Evolutionary conservation across 371 early-diverging fungal species (phyloP).

Genomic region (Mortierella sp.): DNA sequence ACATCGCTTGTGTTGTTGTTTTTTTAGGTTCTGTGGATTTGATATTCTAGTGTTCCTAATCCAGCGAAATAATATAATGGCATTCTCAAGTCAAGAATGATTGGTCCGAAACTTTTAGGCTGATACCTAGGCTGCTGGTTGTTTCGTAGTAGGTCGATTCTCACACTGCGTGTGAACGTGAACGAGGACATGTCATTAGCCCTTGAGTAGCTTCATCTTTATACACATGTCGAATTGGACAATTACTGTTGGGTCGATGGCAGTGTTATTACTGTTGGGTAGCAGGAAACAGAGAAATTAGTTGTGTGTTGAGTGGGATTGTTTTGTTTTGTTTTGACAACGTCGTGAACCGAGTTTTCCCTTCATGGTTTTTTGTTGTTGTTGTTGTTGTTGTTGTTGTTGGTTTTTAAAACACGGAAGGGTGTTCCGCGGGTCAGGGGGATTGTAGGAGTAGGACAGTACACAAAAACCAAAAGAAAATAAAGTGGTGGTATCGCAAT

Average conservation of each 20-base stretch:
- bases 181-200: background rate
- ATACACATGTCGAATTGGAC: conserved; percentile 6
- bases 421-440: background rate
- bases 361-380: too few relatives aligned
- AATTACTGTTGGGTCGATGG: background rate
- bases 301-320: too few relatives aligned
- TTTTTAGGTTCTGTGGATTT: too few relatives aligned
- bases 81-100: background rate
- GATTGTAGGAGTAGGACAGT: background rate
- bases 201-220: background rate
- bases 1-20: too few relatives aligned
- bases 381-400: too few relatives aligned
- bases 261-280: background rate
- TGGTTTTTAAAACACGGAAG: background rate
- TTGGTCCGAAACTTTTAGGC: background rate
- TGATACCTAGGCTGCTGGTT: background rate
- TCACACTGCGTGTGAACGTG: background rate
- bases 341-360: too few relatives aligned
- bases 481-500: background rate
- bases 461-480: background rate
- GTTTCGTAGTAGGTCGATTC: background rate
- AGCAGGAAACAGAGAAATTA: background rate
- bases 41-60: too few relatives aligned
- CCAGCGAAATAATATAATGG: too few relatives aligned
- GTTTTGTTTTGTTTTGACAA: too few relatives aligned